A percentile compares a stretch with the other conserved stretches of the same genome.
phyloP scores from a whole-genome alignment of 805 yeast genomes.

The Teunomyces gatunensis region DNA sequence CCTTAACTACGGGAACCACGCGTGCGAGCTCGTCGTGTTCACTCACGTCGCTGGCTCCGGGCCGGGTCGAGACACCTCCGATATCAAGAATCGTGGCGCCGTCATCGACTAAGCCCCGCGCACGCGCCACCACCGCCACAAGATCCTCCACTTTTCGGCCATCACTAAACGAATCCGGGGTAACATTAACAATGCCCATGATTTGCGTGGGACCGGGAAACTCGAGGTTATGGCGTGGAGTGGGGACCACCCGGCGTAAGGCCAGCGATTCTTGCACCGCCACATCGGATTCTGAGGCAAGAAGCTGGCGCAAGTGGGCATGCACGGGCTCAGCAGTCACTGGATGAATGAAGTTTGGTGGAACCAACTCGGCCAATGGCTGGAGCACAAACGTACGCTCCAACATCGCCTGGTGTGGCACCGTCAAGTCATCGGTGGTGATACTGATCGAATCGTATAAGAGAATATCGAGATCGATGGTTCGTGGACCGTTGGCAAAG shows the following conservation, averaged over 20 bases:
- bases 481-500: slow-evolving; percentile 88
- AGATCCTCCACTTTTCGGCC: slow-evolving; percentile 52
- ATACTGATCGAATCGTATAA: slow-evolving; percentile 61
- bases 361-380: slow-evolving; percentile 80
- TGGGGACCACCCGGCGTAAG: slow-evolving; percentile 52
- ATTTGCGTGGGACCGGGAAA: slow-evolving; percentile 48
- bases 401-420: slow-evolving; percentile 87
- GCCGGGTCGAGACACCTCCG: slow-evolving; percentile 94
- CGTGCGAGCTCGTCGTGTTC: slow-evolving; percentile 67
- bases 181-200: slow-evolving; percentile 87
- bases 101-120: slow-evolving; percentile 46
- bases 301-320: slow-evolving; percentile 54
- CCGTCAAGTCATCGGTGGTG: slow-evolving; percentile 55
- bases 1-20: slow-evolving; percentile 66
- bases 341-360: slow-evolving; percentile 71
- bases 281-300: slow-evolving; percentile 21
- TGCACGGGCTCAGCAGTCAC: slow-evolving; percentile 80
- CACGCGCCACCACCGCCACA: slow-evolving; percentile 43
- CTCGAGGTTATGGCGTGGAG: slow-evolving; percentile 26
- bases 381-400: slow-evolving; percentile 87
- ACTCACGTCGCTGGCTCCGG: slow-evolving; percentile 65
- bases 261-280: slow-evolving; percentile 49
- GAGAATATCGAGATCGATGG: slow-evolving; percentile 85
- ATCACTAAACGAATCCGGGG: slow-evolving; percentile 95
- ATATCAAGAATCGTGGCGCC: slow-evolving; percentile 83